Conservation (phyloP, 176 grass and related monocot species). For the Oryza punctata region DNA sequence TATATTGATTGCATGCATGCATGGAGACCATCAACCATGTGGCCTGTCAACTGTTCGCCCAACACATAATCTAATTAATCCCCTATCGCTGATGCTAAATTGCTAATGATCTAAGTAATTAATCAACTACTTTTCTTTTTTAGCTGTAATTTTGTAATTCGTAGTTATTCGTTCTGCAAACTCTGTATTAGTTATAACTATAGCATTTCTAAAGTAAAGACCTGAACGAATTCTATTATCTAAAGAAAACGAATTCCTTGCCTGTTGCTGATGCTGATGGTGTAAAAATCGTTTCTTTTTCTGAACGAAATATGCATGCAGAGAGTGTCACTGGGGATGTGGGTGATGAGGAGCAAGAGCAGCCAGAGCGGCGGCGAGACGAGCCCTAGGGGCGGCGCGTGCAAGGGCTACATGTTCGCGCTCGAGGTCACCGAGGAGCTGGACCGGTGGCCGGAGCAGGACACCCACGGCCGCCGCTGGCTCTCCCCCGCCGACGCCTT, state of each 20-base stretch:
- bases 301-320: slow-evolving; percentile 17
- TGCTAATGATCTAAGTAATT: not conserved
- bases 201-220: no score
- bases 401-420: slow-evolving; percentile 89
- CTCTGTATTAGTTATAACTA: no score
- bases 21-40: slow-evolving; percentile 51
- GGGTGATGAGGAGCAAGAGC: slow-evolving; percentile 94
- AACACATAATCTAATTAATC: slow-evolving; percentile 17
- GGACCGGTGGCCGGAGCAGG: slow-evolving; percentile 72
- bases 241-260: not conserved
- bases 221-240: no score
- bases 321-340: slow-evolving; percentile 60
- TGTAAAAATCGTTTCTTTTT: not conserved
- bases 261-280: not conserved
- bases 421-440: slow-evolving; percentile 84
- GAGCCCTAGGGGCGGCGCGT: slow-evolving; percentile 69
- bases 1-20: not conserved
- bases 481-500: slow-evolving; percentile 62
- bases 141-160: no score
- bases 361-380: slow-evolving; percentile 40
- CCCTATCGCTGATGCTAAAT: not conserved
- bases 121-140: not conserved
- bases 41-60: slow-evolving; percentile 40
- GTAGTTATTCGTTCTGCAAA: no score
- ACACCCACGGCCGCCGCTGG: slow-evolving; percentile 65